A percentile compares a stretch with the other conserved stretches of the same genome.
phyloP scores from a whole-genome alignment of 202 grass and related monocot species.

The Setaria viridis region DNA sequence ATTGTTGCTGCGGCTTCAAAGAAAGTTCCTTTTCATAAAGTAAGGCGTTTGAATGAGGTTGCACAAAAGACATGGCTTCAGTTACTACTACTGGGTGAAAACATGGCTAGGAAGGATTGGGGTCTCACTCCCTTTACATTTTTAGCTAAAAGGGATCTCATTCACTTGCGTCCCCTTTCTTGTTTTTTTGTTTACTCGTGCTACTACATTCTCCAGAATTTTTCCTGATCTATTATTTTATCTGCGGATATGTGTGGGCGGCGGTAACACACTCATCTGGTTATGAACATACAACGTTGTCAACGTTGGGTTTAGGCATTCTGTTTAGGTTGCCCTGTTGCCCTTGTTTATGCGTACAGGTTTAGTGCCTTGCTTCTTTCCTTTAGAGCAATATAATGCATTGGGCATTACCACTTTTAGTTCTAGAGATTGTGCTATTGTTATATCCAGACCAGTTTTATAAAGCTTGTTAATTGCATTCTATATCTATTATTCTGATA shows the following conservation, averaged over 20 bases:
- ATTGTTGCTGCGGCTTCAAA: constrained; percentile 20
- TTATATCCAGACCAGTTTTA: neutral
- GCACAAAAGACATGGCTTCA: neutral
- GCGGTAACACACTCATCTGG: neutral
- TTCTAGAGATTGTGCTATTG: neutral
- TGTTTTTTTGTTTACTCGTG: constrained; percentile 19
- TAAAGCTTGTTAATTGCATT: constrained; percentile 30
- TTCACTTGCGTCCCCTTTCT: constrained; percentile 36
- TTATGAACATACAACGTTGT: constrained; percentile 31
- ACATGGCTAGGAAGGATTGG: constrained; percentile 17
- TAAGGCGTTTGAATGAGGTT: constrained; percentile 13
- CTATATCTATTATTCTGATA: neutral
- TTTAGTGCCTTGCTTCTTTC: neutral
- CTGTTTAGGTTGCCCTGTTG: neutral
- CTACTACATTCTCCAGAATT: neutral
- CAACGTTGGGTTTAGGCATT: constrained; percentile 25
- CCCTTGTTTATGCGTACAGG: neutral
- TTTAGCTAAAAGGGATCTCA: constrained; percentile 3
- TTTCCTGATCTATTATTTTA: constrained; percentile 23
- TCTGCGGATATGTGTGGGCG: neutral
- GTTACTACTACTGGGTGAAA: constrained; percentile 12
- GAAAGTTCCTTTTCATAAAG: constrained; percentile 34
- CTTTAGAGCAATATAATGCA: neutral
- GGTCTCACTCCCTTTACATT: constrained; percentile 1
- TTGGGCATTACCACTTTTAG: neutral